Conservation (phyloP, 306 rosid genomes). For the Nissolia schottii region DNA sequence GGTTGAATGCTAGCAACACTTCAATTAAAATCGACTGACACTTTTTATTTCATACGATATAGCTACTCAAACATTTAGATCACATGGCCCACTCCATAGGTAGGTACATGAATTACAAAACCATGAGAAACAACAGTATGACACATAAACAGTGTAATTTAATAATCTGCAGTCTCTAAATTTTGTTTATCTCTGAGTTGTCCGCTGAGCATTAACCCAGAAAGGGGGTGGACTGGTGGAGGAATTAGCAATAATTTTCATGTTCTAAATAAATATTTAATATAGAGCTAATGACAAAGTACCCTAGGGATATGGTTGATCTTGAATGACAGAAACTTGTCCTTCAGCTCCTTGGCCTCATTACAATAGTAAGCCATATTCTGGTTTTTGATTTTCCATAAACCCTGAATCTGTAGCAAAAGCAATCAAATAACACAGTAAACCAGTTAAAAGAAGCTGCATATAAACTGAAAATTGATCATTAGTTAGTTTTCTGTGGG, state of each 20-base stretch:
- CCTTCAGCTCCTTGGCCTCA: conserved; percentile 55
- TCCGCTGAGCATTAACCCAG: neutral
- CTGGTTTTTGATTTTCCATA: conserved; percentile 61
- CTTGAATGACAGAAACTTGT: conserved; percentile 57
- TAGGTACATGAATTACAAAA: neutral
- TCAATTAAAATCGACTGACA: neutral
- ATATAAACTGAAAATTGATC: neutral
- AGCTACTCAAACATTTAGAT: neutral
- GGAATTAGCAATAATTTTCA: neutral
- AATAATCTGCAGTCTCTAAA: neutral
- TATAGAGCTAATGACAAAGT: conserved; percentile 11
- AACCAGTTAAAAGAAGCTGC: neutral
- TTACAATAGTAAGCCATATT: conserved; percentile 62
- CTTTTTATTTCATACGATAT: neutral
- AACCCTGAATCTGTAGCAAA: conserved; percentile 58
- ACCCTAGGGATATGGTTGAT: conserved; percentile 75
- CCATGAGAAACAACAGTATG: neutral
- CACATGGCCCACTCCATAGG: neutral
- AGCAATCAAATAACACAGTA: neutral
- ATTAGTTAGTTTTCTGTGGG: neutral
- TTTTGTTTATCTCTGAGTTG: neutral
- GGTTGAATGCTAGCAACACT: neutral
- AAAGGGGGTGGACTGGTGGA: neutral
- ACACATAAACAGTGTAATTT: neutral
- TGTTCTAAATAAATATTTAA: neutral